Base-by-base conservation (phyloP, 1,139 yeast species). In the Pichia sp. region DNA sequence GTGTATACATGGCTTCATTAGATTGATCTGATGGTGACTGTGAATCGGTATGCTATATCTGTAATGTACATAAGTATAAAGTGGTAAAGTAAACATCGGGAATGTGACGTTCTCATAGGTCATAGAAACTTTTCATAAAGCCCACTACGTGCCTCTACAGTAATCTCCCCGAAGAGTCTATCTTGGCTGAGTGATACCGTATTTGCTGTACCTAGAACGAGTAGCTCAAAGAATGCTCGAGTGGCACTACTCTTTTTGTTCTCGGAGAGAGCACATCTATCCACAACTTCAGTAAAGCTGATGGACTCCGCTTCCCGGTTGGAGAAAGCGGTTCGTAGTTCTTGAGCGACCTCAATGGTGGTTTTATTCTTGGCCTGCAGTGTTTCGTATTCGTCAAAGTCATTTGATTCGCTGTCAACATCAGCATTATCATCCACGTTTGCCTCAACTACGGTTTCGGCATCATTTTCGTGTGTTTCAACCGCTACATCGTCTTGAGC, bases 121-220 rank as follows among this genome's bases (percentile, higher is more conserved):
- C 44, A 49, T 37, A 45, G 23, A 28, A 43, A 48, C 27, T 56
- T 64, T 37, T 61, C 62, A 47, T 65, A 73, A 33, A 82, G 56
- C 26, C 62, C 60, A 34, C 68, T 68, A 50, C 71, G 78, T 6
- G 77, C 64, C 16, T 63, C 55, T 29, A 86, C 67, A 13, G 54
- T 50, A 37, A 87, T 78, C 26, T 70, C 74, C 3, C 78, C 80
- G 42, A 77, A 85, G 13, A 82, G 58, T 24, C 64, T 66, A 3
- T 66, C 63, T 61, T 87, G 96, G 22, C 72, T 60, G 30, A 87
- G 58, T 17, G 66, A 61, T 34, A 87, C 62, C 34, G 88, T 79
- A 49, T 82, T 91, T 39, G 77, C 68, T 8, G 94, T 82, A 1
- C 95, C 94, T 45, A 87, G 64, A 1, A 86, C 91, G 50, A 88